Evolutionary conservation across 345 rosid genomes (phyloP).

Genomic region (Boechera stricta): DNA sequence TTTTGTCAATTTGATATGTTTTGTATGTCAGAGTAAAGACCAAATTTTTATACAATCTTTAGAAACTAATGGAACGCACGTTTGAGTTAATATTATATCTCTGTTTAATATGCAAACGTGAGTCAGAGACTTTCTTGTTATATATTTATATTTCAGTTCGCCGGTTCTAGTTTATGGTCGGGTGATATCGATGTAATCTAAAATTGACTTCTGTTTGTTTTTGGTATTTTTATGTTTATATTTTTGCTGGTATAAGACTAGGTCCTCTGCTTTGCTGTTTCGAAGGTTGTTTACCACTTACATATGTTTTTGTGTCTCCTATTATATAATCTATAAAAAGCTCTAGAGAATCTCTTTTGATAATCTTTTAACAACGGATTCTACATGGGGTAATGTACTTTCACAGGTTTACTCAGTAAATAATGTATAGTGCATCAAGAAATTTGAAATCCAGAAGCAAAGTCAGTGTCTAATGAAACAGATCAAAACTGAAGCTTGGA

Average conservation of each 20-base stretch:
- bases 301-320: conserved; percentile 32
- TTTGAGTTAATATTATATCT: neutral
- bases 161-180: conserved; percentile 46
- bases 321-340: neutral
- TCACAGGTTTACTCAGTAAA: conserved; percentile 8
- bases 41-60: conserved; percentile 37
- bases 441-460: conserved; percentile 7
- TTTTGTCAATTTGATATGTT: conserved; percentile 22
- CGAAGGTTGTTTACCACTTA: conserved; percentile 44
- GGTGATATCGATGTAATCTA: conserved; percentile 11
- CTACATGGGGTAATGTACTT: conserved; percentile 15
- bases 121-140: conserved; percentile 28
- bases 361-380: neutral
- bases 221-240: neutral
- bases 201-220: conserved; percentile 19
- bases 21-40: conserved; percentile 3
- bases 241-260: conserved; percentile 26
- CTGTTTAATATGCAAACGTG: conserved; percentile 41
- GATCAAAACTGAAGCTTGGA: conserved; percentile 47
- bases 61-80: conserved; percentile 45
- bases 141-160: conserved; percentile 15
- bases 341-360: neutral
- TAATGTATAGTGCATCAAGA: conserved; percentile 2
- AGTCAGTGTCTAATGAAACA: conserved; percentile 19
- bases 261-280: conserved; percentile 41